These are phyloP conservation scores for Cercospora zeina DNA, from an alignment of 2,329 filamentous ascomycete species.

Conservation along the genomic window DNA sequence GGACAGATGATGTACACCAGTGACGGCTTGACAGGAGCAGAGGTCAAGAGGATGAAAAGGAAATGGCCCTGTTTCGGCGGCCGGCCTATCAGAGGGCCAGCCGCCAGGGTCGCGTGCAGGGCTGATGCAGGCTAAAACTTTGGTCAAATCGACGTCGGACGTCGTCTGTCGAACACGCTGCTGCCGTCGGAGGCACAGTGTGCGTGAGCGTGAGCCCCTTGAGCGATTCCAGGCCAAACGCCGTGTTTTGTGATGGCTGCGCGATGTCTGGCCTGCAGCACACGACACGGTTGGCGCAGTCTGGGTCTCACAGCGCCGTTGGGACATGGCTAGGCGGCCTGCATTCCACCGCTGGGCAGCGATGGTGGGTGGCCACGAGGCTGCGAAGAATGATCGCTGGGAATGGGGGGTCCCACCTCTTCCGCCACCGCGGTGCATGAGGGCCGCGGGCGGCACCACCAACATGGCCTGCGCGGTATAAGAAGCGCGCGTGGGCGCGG, in stretches of 20 bases:
- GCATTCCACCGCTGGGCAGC: slow-evolving; percentile 25
- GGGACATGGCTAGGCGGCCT: slow-evolving; percentile 17
- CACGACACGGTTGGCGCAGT: slow-evolving; percentile 7
- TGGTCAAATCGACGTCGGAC: slow-evolving; percentile 7
- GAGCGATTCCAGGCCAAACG: slow-evolving; percentile 11
- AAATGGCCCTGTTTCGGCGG: slow-evolving; percentile 2
- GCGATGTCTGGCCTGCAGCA: slow-evolving; percentile 13
- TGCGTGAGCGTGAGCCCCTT: slow-evolving; percentile 7
- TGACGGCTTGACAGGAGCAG: slow-evolving; percentile 18
- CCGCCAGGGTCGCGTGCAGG: slow-evolving; percentile 7
- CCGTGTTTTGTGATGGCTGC: slow-evolving; percentile 2
- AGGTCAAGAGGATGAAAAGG: slow-evolving; percentile 16
- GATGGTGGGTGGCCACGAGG: slow-evolving; percentile 26
- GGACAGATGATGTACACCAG: slow-evolving; percentile 11
- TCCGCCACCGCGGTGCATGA: background rate
- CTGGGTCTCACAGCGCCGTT: slow-evolving; percentile 21
- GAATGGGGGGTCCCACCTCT: slow-evolving; percentile 14
- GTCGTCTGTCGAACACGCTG: slow-evolving; percentile 13
- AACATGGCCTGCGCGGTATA: background rate
- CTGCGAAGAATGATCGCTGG: slow-evolving; percentile 28
- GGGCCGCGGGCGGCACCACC: background rate
- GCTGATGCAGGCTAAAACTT: slow-evolving; percentile 12
- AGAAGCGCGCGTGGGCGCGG: background rate
- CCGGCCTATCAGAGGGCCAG: slow-evolving; percentile 10
- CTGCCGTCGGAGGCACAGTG: slow-evolving; percentile 7